Conservation (phyloP, 2,329 filamentous ascomycete species). For the Fusarium sp. region DNA sequence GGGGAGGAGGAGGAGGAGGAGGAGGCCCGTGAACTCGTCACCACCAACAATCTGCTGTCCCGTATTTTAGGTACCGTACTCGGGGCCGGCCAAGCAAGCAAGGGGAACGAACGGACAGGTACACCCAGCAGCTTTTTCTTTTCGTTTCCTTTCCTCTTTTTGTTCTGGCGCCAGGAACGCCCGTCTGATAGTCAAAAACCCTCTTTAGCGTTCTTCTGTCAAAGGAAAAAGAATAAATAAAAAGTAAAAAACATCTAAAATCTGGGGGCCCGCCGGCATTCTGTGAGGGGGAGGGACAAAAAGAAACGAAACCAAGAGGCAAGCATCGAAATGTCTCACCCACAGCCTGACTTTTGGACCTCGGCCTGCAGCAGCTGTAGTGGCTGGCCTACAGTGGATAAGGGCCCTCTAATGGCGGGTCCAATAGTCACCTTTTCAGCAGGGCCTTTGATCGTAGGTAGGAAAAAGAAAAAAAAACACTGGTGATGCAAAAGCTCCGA, state of each 20-base stretch:
- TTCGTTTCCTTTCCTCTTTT: neutral
- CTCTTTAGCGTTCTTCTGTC: neutral
- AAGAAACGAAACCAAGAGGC: neutral
- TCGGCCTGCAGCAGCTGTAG: neutral
- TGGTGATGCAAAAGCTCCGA: conserved; percentile 7
- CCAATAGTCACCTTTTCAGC: neutral
- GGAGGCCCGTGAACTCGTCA: neutral
- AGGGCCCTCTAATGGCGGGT: neutral
- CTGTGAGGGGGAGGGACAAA: neutral
- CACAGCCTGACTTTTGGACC: no score
- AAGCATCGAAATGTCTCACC: neutral
- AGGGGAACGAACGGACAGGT: neutral
- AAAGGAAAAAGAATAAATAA: neutral
- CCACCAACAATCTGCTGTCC: neutral
- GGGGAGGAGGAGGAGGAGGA: neutral
- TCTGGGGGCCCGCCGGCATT: neutral
- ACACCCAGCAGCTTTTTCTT: neutral
- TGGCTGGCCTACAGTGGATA: neutral
- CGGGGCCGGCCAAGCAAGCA: neutral
- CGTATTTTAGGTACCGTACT: neutral
- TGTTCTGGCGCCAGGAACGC: conserved; percentile 28
- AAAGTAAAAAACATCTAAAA: neutral
- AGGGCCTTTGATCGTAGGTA: neutral
- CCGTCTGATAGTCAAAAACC: neutral
- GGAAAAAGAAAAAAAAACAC: neutral